Conservation (phyloP, 208 protist genomes). For the Zelonia costaricensis region DNA sequence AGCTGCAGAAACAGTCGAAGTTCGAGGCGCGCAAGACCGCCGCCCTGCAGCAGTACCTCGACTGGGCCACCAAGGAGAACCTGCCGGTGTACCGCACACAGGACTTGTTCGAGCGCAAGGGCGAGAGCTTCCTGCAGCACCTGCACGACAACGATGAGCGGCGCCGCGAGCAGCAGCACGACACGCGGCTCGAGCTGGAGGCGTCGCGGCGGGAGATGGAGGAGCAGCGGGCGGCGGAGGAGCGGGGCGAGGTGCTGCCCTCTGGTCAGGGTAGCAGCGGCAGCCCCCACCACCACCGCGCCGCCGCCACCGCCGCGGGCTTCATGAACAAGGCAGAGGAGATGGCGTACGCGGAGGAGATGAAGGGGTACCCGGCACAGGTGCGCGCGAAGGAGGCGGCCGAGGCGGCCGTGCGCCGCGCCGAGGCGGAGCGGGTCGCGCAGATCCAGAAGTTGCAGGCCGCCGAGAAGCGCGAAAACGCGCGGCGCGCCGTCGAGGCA, state of each 20-base stretch:
- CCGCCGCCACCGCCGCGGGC: slow-evolving; percentile 48
- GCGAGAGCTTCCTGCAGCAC: slow-evolving; percentile 45
- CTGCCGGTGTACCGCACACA: slow-evolving; percentile 65
- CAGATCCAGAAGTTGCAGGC: slow-evolving; percentile 68
- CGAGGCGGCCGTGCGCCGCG: slow-evolving; percentile 33
- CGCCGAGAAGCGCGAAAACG: slow-evolving; percentile 63
- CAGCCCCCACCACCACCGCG: slow-evolving; percentile 14
- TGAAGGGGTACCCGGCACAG: slow-evolving; percentile 53
- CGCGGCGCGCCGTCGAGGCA: slow-evolving; percentile 33
- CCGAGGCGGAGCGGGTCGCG: slow-evolving; percentile 42
- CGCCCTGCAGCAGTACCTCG: slow-evolving; percentile 31
- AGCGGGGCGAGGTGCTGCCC: background rate
- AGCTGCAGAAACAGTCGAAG: slow-evolving; percentile 40
- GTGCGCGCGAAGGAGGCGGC: slow-evolving; percentile 44
- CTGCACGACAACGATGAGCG: slow-evolving; percentile 40
- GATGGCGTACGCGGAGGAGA: slow-evolving; percentile 57
- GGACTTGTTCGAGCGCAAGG: slow-evolving; percentile 64
- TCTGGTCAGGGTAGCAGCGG: background rate
- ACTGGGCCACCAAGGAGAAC: slow-evolving; percentile 13
- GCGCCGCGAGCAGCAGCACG: slow-evolving; percentile 14
- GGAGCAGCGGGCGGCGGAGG: slow-evolving; percentile 12
- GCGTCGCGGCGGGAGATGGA: slow-evolving; percentile 4
- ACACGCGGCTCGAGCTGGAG: slow-evolving; percentile 12
- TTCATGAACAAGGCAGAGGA: slow-evolving; percentile 70
- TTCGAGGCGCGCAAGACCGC: slow-evolving; percentile 58